These are phyloP conservation scores for Hygrophorus pudorinus DNA, from an alignment of 768 basidiomycete genomes.

Conservation along the genomic window DNA sequence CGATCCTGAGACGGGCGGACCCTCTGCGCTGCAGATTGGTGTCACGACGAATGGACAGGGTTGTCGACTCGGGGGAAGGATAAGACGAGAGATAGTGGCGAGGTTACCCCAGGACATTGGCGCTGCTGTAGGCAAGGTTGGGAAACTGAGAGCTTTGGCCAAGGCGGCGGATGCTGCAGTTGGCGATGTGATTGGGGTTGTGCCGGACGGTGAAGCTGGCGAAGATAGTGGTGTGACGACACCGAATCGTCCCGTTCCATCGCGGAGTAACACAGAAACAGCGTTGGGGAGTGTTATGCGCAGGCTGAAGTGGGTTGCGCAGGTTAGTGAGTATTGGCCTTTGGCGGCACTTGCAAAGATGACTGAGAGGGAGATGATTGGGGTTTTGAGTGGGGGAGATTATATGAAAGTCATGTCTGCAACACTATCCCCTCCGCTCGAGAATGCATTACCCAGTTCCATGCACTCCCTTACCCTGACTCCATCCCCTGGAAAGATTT, in stretches of 20 bases:
- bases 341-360: conserved; percentile 65
- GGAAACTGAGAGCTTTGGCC: conserved; percentile 52
- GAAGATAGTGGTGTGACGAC: conserved; percentile 48
- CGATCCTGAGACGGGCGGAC: conserved; percentile 32
- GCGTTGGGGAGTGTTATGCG: conserved; percentile 41
- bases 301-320: conserved; percentile 88
- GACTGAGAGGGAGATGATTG: conserved; percentile 55
- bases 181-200: conserved; percentile 13
- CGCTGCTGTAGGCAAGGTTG: conserved; percentile 63
- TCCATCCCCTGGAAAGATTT: conserved; percentile 51
- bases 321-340: conserved; percentile 96
- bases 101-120: conserved; percentile 66
- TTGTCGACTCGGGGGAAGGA: conserved; percentile 70
- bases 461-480: conserved; percentile 25
- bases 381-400: conserved; percentile 39
- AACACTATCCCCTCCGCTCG: neutral
- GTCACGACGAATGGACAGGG: conserved; percentile 90
- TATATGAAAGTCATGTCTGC: neutral
- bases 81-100: conserved; percentile 76
- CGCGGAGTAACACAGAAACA: conserved; percentile 30
- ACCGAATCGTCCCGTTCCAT: conserved; percentile 62
- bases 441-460: conserved; percentile 11
- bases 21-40: conserved; percentile 59
- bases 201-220: conserved; percentile 31
- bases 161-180: conserved; percentile 20